Base-by-base conservation (phyloP, 1,139 yeast species). In the Saccharomyces pastorianus region DNA sequence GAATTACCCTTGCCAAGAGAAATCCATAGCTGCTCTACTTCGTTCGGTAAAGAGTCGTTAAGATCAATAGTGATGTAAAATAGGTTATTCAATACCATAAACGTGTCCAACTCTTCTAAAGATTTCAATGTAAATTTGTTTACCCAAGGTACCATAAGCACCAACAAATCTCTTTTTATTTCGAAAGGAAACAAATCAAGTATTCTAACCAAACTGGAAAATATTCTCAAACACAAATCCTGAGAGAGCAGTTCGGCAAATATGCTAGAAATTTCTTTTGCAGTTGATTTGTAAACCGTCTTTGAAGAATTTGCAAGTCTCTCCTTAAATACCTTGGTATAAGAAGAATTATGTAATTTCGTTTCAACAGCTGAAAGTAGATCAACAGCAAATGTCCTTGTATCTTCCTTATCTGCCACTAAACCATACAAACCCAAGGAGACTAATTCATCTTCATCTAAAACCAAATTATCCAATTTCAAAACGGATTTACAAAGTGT, bases 21-120 rank as follows among this genome's bases (percentile, higher is more conserved):
- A 3, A 88, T 89, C 99, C 99, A 95, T 42, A 93, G 71, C 0
- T 96, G 95, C 67, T 91, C 98, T 8, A 93, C 88, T 63, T 90
- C 97, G 62, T 85, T 85, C 50, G 88, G 88, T 61, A 88, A 82
- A 14, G 77, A 75, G 48, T 84, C 84, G 53, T 91, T 82, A 62
- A 85, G 88, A 55, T 82, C 82, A 47, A 89, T 83, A 0, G 97
- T 88, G 48, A 93, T 85, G 62, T 89, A 97, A 69, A 90, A 83
- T 54, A 93, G 71, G 61, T 91, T 93, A 57, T 80, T 82, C 61
- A 93, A 69, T 1, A 91, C 90, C 96, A 91, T 88, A 49, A 78
- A 75, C 0, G 93, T 73, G 46, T 81, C 80, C 41, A 75, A 63
- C 47, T 65, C 72, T 20, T 72, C 74, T 1, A 67, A 62, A n/a